Evolutionary conservation across 331 rosid species (phyloP).

Genomic region (Cydonia oblonga): DNA sequence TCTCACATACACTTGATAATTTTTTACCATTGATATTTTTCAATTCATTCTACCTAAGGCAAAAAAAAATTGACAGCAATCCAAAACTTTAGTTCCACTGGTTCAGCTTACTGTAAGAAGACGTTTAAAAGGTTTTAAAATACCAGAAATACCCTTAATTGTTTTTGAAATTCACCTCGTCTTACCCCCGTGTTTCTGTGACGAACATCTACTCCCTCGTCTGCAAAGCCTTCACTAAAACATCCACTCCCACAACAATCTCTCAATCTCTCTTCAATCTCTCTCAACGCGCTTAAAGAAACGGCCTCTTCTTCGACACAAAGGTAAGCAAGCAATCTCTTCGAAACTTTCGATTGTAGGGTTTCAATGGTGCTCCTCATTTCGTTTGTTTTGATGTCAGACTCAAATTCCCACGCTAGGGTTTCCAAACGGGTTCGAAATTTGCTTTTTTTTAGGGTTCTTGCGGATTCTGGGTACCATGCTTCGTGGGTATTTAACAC

Average conservation of each 20-base stretch:
- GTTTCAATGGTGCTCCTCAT: background rate
- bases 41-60: no score
- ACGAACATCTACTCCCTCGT: background rate
- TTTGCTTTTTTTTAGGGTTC: background rate
- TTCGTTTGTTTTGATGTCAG: background rate
- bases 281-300: no score
- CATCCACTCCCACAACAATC: background rate
- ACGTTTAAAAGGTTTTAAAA: no score
- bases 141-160: background rate
- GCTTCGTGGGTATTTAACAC: background rate
- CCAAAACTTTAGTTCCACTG: no score
- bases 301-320: background rate
- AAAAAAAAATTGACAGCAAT: no score
- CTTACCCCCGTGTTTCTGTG: background rate
- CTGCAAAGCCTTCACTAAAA: background rate
- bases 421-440: background rate
- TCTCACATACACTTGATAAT: no score
- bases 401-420: background rate
- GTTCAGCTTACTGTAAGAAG: no score
- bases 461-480: background rate
- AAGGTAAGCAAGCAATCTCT: background rate
- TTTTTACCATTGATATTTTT: rapidly evolving
- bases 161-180: background rate
- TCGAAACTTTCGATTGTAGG: background rate
- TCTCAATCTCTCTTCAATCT: no score